Conservation (phyloP, 78 protist genomes). For the Chrysochromulina parva region DNA sequence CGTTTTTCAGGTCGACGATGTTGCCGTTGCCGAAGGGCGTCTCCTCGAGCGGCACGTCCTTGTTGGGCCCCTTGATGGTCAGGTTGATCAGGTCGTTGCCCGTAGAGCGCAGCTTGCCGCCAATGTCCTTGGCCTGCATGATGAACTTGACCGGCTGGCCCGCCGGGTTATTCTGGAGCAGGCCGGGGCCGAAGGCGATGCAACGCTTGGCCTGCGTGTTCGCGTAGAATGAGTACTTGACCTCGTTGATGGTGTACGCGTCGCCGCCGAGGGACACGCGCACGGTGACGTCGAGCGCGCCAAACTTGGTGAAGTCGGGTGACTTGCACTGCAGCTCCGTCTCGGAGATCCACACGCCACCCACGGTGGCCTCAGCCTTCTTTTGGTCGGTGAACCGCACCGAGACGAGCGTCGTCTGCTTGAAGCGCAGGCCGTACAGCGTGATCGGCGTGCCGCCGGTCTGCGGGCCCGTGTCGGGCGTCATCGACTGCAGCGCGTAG, state of each 20-base stretch:
- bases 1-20: background rate
- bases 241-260: background rate
- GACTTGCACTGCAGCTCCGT: slow-evolving; percentile 7
- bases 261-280: background rate
- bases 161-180: background rate
- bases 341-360: background rate
- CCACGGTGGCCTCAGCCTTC: background rate
- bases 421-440: slow-evolving; percentile 11
- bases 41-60: background rate
- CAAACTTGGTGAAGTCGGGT: slow-evolving; percentile 32
- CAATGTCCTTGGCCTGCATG: background rate
- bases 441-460: slow-evolving; percentile 1
- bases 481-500: slow-evolving; percentile 1
- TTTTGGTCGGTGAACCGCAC: slow-evolving; percentile 30
- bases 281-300: background rate
- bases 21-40: background rate
- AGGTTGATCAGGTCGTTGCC: background rate
- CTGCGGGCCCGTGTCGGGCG: slow-evolving; percentile 27
- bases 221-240: background rate
- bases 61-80: background rate
- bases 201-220: background rate
- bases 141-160: background rate
- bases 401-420: background rate
- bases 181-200: slow-evolving; percentile 17
- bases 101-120: background rate